These are phyloP conservation scores for Morella rubra DNA, from an alignment of 306 rosid genomes.

Conservation along the genomic window DNA sequence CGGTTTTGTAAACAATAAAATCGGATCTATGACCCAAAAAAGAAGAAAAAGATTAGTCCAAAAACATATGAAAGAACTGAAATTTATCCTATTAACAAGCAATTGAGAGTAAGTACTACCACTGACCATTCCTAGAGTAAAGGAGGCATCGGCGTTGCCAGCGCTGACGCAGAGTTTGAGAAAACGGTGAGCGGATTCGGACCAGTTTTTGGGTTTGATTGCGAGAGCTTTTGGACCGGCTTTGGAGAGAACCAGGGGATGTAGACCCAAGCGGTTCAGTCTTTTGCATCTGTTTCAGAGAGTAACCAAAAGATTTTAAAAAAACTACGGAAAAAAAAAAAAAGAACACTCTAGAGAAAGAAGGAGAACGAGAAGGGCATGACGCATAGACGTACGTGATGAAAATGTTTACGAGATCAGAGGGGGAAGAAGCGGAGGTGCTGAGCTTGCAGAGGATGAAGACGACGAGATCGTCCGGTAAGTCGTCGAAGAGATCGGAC, in stretches of 20 bases:
- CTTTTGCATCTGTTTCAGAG: slow-evolving; percentile 59
- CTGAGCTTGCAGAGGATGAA: slow-evolving; percentile 66
- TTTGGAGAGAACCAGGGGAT: slow-evolving; percentile 63
- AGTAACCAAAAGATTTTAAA: neutral
- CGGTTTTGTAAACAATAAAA: slow-evolving; percentile 78
- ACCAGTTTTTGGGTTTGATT: slow-evolving; percentile 58
- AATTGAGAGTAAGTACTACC: slow-evolving; percentile 2
- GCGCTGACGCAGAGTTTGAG: slow-evolving; percentile 59
- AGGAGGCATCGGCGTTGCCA: slow-evolving; percentile 76
- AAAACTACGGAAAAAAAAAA: neutral
- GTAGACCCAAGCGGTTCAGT: slow-evolving; percentile 49
- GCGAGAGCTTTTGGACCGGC: slow-evolving; percentile 54
- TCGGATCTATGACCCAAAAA: slow-evolving; percentile 51
- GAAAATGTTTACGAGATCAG: slow-evolving; percentile 51
- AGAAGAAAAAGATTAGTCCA: neutral
- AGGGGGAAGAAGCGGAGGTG: slow-evolving; percentile 65
- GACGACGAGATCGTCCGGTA: slow-evolving; percentile 74
- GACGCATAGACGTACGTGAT: slow-evolving; percentile 47
- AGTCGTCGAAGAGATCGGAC: slow-evolving; percentile 47
- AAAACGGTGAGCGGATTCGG: slow-evolving; percentile 59
- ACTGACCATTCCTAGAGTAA: slow-evolving; percentile 94
- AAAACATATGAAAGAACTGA: neutral
- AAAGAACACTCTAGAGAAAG: neutral
- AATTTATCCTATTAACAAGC: neutral
- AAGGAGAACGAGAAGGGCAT: neutral